Base-by-base conservation (phyloP, 2,329 filamentous ascomycete species). In the Xylariomycetidae sp. region DNA sequence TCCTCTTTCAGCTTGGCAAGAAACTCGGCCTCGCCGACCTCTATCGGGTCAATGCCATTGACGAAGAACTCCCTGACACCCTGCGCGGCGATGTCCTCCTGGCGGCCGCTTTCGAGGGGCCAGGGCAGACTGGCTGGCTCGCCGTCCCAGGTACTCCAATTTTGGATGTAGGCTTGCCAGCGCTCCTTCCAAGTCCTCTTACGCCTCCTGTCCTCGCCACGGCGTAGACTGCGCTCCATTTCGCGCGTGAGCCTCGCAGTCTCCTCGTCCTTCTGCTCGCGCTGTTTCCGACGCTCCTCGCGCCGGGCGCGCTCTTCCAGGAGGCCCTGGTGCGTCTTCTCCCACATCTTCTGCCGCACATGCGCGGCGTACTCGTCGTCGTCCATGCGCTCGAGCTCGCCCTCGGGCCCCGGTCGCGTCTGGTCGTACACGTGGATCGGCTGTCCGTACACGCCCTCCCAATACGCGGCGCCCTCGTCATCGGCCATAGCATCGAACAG, bases 401-500 rank as follows among this genome's bases (percentile, higher is more conserved):
- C 73, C 53, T 52, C 26, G 63, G 59, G 38, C 62, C 66, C 53
- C 5, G 52, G 43, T 31, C 66, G 59, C 0, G 70, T 67, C 17
- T 73, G 68, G 0, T 75, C 56, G 55, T 93, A 95, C 6, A 78
- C 75, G 59, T 95, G 88, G 31, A 96, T 83, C 0, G 92, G 90
- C 57, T 96, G 90, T 1, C 88, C 89, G 60, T 96, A 98, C n/a
- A 98, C 85, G 12, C 78, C 77, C 58, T 95, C 83, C 92, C 92
- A 98, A 64, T 92, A 98, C 6, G 79, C 76, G 2, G 92, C 92
- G 29, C 90, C 92, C 62, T 98, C 92, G 54, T 96, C 90, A 59
- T 98, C 92, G 23, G 88, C 90, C 60, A 98, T 82, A 19, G 92
- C 92, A 58, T 98, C 92, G 63, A 96, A 96, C 5, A 98, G 79